Evolutionary conservation across 768 basidiomycete genomes (phyloP).

Genomic region (Coprinopsis marcescibilis): DNA sequence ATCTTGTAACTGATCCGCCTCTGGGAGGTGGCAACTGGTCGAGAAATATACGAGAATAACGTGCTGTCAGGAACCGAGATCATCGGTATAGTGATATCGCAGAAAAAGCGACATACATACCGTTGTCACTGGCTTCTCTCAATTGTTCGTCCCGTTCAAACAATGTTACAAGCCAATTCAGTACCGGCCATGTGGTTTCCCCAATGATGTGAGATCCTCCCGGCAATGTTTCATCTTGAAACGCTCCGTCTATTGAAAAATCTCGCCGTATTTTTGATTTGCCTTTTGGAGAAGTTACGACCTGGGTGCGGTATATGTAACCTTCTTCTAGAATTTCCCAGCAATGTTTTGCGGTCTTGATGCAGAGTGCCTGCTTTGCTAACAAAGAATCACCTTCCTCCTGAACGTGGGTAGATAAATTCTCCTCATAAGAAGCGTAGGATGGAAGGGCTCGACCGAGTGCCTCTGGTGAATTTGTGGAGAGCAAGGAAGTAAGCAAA

Average conservation of each 20-base stretch:
- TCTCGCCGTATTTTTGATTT: slow-evolving; percentile 28
- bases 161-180: slow-evolving; percentile 62
- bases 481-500: slow-evolving; percentile 48
- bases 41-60: slow-evolving; percentile 32
- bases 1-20: slow-evolving; percentile 9
- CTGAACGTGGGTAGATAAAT: slow-evolving; percentile 14
- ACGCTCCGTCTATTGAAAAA: slow-evolving; percentile 15
- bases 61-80: slow-evolving; percentile 14
- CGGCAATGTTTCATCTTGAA: slow-evolving; percentile 9
- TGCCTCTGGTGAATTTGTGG: slow-evolving; percentile 50
- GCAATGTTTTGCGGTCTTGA: slow-evolving; percentile 48
- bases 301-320: slow-evolving; percentile 34
- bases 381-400: slow-evolving; percentile 52
- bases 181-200: slow-evolving; percentile 60
- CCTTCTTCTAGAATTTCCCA: slow-evolving; percentile 59
- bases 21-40: slow-evolving; percentile 15
- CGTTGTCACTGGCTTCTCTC: slow-evolving; percentile 26
- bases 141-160: slow-evolving; percentile 63
- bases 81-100: slow-evolving; percentile 2
- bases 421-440: slow-evolving; percentile 27
- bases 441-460: slow-evolving; percentile 51
- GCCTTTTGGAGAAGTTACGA: slow-evolving; percentile 24
- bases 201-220: slow-evolving; percentile 37
- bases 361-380: slow-evolving; percentile 46
- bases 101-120: slow-evolving; percentile 22